A percentile compares a stretch with the other conserved stretches of the same genome.
These are phyloP conservation scores for Solanum etuberosum DNA, from an alignment of 257 asterid genomes.

Conservation along the genomic window DNA sequence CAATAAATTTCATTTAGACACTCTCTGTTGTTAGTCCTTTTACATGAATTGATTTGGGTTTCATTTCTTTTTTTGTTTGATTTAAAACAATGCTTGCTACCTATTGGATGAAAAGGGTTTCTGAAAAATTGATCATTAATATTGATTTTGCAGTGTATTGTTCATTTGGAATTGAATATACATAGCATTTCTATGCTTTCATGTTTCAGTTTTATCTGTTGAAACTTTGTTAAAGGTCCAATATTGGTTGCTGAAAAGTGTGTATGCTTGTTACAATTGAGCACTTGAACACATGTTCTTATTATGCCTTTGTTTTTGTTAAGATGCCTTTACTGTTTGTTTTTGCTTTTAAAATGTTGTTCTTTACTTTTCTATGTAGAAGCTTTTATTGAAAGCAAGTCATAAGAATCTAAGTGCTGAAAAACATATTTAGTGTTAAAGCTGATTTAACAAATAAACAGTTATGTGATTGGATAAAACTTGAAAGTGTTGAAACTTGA, in stretches of 20 bases:
- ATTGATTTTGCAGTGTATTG: background rate
- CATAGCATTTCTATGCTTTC: background rate
- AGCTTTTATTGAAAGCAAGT: background rate
- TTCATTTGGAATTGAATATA: background rate
- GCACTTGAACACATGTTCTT: background rate
- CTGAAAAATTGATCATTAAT: background rate
- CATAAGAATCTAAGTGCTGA: background rate
- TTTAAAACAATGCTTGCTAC: background rate
- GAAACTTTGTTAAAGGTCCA: background rate
- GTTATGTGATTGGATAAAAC: background rate
- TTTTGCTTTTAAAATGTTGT: background rate
- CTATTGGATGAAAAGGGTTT: background rate
- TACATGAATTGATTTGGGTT: background rate
- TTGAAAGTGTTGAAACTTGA: background rate
- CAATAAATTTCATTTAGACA: background rate
- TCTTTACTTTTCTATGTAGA: background rate
- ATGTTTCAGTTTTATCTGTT: background rate
- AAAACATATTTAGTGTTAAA: background rate
- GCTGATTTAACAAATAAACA: background rate
- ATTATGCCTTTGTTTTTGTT: background rate
- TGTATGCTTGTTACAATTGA: background rate
- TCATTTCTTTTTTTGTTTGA: background rate
- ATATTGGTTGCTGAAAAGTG: background rate
- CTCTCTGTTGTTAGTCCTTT: conserved; percentile 15
- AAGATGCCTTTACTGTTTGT: background rate